Base-by-base conservation (phyloP, 108 stramenopile species). In the Schizochytrium sp. region DNA sequence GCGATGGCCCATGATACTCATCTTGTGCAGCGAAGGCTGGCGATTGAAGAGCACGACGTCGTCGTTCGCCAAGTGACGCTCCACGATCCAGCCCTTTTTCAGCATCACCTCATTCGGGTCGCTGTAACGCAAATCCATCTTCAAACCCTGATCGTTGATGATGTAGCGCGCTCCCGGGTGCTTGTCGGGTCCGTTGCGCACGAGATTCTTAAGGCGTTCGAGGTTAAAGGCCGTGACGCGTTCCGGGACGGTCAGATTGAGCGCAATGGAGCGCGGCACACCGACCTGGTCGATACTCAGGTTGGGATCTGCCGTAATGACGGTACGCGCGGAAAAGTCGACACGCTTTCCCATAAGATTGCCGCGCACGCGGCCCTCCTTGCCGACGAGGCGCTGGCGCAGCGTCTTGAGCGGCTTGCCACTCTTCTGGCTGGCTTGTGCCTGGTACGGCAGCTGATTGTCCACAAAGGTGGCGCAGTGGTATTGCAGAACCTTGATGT, bases 271-370 rank as follows among this genome's bases (percentile, higher is more conserved):
- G 57, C 97, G 93, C 5, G 99, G 99, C 12, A 99, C 98, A 83
- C 99, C 99, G 47, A 99, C 98, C 93, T 99, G 98, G 87, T 99
- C 97, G 92, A 99, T 98, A 76, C 97, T 96, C 57, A 99, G 91
- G 93, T 97, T 99, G 19, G 99, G 99, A 94, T 99, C 99, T 44
- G 98, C 98, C 4, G 99, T 99, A 91, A 99, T 99, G 90, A 99
- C 99, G 18, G 99, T 98, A 58, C 99, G 96, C 21, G 97, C 98
- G 5, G 95, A 96, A 91, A 99, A 99, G 92, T 99, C 98, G 58
- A 99, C 99, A 89, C 99, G 98, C 93, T 99, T 99, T 72, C 99
- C 99, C 99, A 99, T 99, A 55, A 99, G 94, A 89, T 99, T 99
- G 57, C 98, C 98, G 60, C 99, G 96, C 90, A 99, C 96, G 44